A percentile compares a stretch with the other conserved stretches of the same genome.
Evolutionary conservation across 2,329 filamentous ascomycete genomes (phyloP).

Genomic region (Lasiodiplodia sp.): DNA sequence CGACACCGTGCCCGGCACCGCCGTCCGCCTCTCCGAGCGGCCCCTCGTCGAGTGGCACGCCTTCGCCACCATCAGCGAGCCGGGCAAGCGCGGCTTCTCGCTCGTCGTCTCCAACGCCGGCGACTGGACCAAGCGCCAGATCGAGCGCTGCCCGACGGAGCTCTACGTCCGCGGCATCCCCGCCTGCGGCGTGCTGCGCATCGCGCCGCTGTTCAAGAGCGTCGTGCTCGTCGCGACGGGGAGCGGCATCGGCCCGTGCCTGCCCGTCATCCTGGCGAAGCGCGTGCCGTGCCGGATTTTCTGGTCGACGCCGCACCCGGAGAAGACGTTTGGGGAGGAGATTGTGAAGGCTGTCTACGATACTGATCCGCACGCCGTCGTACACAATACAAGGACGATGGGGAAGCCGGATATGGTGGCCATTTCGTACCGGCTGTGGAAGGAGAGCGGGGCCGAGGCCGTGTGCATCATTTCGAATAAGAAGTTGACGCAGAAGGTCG

Average conservation of each 20-base stretch:
- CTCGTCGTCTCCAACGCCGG: slow-evolving; percentile 45
- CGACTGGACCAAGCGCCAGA: slow-evolving; percentile 42
- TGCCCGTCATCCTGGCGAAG: slow-evolving; percentile 60
- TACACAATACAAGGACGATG: slow-evolving; percentile 69
- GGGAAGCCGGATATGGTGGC: slow-evolving; percentile 66
- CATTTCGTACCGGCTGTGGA: slow-evolving; percentile 60
- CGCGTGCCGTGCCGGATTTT: slow-evolving; percentile 63
- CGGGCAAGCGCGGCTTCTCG: slow-evolving; percentile 36
- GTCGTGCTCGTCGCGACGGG: slow-evolving; percentile 46
- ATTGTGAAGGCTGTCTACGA: slow-evolving; percentile 63
- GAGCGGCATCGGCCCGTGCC: slow-evolving; percentile 47
- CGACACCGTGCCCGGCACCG: slow-evolving; percentile 14
- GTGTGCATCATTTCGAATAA: slow-evolving; percentile 78
- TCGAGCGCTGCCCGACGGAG: slow-evolving; percentile 37
- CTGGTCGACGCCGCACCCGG: slow-evolving; percentile 71
- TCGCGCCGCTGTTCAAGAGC: slow-evolving; percentile 41
- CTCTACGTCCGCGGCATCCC: slow-evolving; percentile 42
- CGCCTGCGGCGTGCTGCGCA: slow-evolving; percentile 41
- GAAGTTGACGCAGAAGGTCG: slow-evolving; percentile 70
- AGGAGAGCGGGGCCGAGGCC: slow-evolving; percentile 64
- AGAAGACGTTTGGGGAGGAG: slow-evolving; percentile 66
- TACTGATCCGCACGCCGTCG: slow-evolving; percentile 69
- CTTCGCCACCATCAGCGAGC: slow-evolving; percentile 47
- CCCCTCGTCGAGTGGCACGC: slow-evolving; percentile 47
- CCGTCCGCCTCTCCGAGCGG: slow-evolving; percentile 22